Evolutionary conservation across 495 filamentous ascomycete species (phyloP).

Genomic region (Penicillium atrosanguineum): DNA sequence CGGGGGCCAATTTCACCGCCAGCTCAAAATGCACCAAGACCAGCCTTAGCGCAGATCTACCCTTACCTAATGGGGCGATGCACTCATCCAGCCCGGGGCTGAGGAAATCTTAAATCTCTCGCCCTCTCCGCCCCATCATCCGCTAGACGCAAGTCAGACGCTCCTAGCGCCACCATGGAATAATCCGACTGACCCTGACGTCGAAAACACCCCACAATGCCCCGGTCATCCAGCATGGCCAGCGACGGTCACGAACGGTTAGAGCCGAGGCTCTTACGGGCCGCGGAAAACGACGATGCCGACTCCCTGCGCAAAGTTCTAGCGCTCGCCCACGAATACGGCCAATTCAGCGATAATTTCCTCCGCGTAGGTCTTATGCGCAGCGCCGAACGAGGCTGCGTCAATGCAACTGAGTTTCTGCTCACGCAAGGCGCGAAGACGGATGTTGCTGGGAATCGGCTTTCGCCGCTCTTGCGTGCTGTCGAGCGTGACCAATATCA

Average conservation of each 20-base stretch:
- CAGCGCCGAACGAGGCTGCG: conserved; percentile 46
- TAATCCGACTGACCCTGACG: background rate
- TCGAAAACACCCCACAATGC: conserved; percentile 17
- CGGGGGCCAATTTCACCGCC: background rate
- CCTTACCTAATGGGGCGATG: conserved; percentile 4
- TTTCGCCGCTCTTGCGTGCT: conserved; percentile 48
- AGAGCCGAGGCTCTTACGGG: conserved; percentile 53
- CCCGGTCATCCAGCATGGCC: conserved; percentile 40
- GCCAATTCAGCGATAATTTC: conserved; percentile 48
- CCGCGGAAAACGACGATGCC: conserved; percentile 44
- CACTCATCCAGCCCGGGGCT: background rate
- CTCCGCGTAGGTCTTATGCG: conserved; percentile 51
- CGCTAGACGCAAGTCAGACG: background rate
- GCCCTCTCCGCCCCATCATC: background rate
- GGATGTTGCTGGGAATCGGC: conserved; percentile 37
- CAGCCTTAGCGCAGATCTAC: conserved; percentile 14
- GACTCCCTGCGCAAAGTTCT: conserved; percentile 37
- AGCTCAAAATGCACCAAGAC: background rate
- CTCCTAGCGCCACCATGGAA: conserved; percentile 2
- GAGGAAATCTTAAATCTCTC: background rate
- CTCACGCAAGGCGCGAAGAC: conserved; percentile 44
- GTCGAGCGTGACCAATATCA: conserved; percentile 50
- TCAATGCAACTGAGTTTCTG: conserved; percentile 43
- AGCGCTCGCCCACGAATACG: conserved; percentile 36
- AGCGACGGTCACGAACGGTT: conserved; percentile 47